Base-by-base conservation (phyloP, 306 rosid genomes). In the Lathyrus aphaca region DNA sequence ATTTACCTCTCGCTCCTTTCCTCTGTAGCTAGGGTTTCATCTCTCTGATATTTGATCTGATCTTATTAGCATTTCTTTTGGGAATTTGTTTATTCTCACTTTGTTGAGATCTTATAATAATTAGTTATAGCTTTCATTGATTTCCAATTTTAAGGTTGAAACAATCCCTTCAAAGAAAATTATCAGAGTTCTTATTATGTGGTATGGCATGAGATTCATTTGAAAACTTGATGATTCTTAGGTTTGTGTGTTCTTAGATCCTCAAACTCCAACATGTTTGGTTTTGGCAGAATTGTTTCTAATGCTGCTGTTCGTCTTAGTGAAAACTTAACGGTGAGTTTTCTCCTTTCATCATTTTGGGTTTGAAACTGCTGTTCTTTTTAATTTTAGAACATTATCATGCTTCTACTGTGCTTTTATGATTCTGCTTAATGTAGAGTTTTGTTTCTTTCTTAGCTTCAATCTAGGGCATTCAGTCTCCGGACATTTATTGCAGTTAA, bases 271-370 rank as follows among this genome's bases (percentile, higher is more conserved):
- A 69, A 55, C 30, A 77, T 77, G 86, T 69, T 78, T 49, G 78
- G 80, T 30, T 48, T 74, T 38, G 30, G 65, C 3, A 51, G 80
- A 56, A 10, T 57, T 2, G 60, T 72, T 56, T 78, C 86, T 5
- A 75, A 84, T 12, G 29, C 74, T 13, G 71, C 79, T 69, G 77
- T 29, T 55, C 74, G 72, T 59, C 78, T 87, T 56, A 82, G 82
- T 10, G 84, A 74, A 79, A 78, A 69, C 55, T 65, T 87, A 35
- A 50, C 80, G 9, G 92, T 87, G 29, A 78, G 81, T 80, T 43
- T 42, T 17, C 45, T 23, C 10, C 30, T 62, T 62, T 48, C 23
- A 32, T 38, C 71, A 3, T 57, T 2, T 3, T 29, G 43, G 64
- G 64, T 30, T 38, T 38, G 9, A 8, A 27, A 60, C 3, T 37